Evolutionary conservation across 2,329 filamentous ascomycete genomes (phyloP).

Genomic region (Clathrospora elynae): DNA sequence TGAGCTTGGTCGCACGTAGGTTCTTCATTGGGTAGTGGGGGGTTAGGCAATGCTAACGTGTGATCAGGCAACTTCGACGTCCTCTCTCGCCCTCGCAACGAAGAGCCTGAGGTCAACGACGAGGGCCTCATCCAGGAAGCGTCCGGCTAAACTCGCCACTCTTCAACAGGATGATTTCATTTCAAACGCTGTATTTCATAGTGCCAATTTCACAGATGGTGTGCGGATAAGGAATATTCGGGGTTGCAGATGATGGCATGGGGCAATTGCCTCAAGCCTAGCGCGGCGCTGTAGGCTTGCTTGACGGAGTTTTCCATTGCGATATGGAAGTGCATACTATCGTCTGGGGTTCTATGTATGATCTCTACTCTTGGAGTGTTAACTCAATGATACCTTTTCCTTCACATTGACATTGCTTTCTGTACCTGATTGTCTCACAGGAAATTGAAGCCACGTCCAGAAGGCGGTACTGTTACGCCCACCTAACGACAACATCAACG

Average conservation of each 20-base stretch:
- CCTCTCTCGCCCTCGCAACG: conserved; percentile 33
- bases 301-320: conserved; percentile 5
- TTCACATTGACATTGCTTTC: neutral
- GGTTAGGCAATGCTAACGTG: conserved; percentile 6
- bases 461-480: neutral
- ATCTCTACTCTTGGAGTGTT: conserved; percentile 38
- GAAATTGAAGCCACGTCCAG: neutral
- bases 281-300: conserved; percentile 14
- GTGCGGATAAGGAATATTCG: neutral
- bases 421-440: neutral
- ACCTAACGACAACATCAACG: too few relatives aligned
- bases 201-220: neutral
- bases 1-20: conserved; percentile 84
- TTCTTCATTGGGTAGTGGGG: conserved; percentile 24
- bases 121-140: conserved; percentile 44
- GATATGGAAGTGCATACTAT: conserved; percentile 28
- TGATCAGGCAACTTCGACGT: conserved; percentile 44
- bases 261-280: neutral
- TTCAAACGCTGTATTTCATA: neutral
- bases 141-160: conserved; percentile 26
- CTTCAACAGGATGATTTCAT: too few relatives aligned
- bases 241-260: neutral
- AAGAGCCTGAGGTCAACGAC: conserved; percentile 35
- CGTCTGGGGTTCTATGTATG: conserved; percentile 27
- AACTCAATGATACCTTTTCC: conserved; percentile 26